A percentile compares a stretch with the other conserved stretches of the same genome.
Conservation (phyloP, 2,329 filamentous ascomycete genomes). For the Paecilomyces niveus region DNA sequence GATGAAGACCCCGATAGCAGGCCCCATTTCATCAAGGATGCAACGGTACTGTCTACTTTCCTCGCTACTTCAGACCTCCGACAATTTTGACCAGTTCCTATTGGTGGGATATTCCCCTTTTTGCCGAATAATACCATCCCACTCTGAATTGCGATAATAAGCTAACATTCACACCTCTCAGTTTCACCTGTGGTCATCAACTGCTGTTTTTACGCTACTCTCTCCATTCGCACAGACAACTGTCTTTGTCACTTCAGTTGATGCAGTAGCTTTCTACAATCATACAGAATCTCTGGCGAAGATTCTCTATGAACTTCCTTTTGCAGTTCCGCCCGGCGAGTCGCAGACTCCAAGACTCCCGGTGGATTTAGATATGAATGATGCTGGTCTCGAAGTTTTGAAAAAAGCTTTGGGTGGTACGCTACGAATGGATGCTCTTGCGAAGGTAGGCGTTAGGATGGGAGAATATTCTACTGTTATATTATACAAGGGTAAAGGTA, state of each 20-base stretch:
- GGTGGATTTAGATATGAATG: constrained; percentile 69
- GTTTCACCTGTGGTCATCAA: constrained; percentile 77
- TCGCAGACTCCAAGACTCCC: constrained; percentile 70
- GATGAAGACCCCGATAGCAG: constrained; percentile 35
- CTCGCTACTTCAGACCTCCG: constrained; percentile 9
- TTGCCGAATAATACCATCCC: constrained; percentile 18
- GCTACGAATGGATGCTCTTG: constrained; percentile 70
- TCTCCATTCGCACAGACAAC: constrained; percentile 70
- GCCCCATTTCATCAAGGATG: constrained; percentile 71
- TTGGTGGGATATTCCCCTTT: constrained; percentile 5
- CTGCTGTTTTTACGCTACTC: constrained; percentile 73
- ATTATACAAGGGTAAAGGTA: constrained; percentile 62
- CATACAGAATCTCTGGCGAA: constrained; percentile 68
- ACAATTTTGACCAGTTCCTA: constrained; percentile 4
- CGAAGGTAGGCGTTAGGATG: constrained; percentile 66
- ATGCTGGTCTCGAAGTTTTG: constrained; percentile 76
- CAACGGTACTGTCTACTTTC: constrained; percentile 48
- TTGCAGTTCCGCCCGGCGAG: constrained; percentile 68
- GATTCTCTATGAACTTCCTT: constrained; percentile 67
- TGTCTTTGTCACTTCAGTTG: constrained; percentile 68
- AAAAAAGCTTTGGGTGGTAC: constrained; percentile 71
- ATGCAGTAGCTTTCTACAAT: constrained; percentile 82
- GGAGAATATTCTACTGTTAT: constrained; percentile 68
- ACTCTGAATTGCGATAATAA: neutral
- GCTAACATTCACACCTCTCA: constrained; percentile 13